phyloP scores from a whole-genome alignment of 1,284 basidiomycete species.

The Irpex sp. region DNA sequence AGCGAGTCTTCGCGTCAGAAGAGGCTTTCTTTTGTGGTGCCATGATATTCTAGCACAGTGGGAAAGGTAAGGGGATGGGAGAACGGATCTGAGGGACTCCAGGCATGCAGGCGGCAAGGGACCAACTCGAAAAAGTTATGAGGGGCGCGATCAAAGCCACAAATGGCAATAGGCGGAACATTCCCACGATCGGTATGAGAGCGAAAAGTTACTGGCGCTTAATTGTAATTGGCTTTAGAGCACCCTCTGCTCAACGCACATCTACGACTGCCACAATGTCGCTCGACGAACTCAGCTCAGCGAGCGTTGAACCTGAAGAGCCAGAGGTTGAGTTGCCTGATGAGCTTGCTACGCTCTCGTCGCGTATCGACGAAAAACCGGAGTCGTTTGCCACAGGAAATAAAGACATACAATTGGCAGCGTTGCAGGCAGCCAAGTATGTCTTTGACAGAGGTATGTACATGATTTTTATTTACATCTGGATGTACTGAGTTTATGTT shows the following conservation, averaged over 20 bases:
- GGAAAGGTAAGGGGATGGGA: neutral
- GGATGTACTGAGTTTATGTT: slow-evolving; percentile 4
- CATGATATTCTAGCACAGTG: slow-evolving; percentile 36
- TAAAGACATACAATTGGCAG: slow-evolving; percentile 51
- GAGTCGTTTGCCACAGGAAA: slow-evolving; percentile 57
- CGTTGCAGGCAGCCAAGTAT: slow-evolving; percentile 70
- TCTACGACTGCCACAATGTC: neutral
- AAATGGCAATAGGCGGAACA: neutral
- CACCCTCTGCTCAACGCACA: neutral
- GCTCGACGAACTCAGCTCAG: neutral
- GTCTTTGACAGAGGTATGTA: slow-evolving; percentile 75
- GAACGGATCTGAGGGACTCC: neutral
- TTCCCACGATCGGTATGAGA: slow-evolving; percentile 3
- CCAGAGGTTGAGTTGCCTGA: slow-evolving; percentile 25
- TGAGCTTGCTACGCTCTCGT: slow-evolving; percentile 47
- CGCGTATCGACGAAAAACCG: slow-evolving; percentile 47
- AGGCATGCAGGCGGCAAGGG: neutral
- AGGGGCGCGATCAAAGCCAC: neutral
- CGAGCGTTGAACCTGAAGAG: neutral
- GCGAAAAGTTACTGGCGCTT: neutral
- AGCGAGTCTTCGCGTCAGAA: slow-evolving; percentile 45
- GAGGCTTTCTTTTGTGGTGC: slow-evolving; percentile 43
- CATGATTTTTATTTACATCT: neutral
- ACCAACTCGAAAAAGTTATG: slow-evolving; percentile 3
- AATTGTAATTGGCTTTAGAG: neutral